Evolutionary conservation across 768 basidiomycete genomes (phyloP), one percentile per base, ranked within the genome.

Genomic region (Auricularia auricula-judae): DNA sequence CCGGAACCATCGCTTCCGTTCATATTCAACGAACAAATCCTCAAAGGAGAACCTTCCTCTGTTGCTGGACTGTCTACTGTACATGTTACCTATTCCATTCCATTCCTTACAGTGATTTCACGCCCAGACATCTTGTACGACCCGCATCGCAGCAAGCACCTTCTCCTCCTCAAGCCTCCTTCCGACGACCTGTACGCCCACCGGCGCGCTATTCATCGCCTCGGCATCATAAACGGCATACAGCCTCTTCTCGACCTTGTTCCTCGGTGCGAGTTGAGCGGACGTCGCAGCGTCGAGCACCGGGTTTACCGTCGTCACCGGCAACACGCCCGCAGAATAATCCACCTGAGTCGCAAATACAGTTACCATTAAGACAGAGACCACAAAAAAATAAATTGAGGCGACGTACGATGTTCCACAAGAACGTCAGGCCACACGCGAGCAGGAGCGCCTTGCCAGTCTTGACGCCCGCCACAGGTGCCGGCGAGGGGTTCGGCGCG

Each of bases 141-240:
- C 77, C 68, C 82, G 82, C 84, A 88, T 88, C 2, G 83, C 86
- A 69, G 84, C 82, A 5, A 89, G 67, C 2, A 87, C 87, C 69
- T 85, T 85, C 73, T 91, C 89, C 73, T 90, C 89, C 71, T 88
- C 84, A 47, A 87, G 77, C 51, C 84, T 75, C 56, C 80, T 74
- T 1, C 86, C 86, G 1, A 83, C 78, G 36, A 89, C 72, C 70
- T 89, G 87, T 11, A 88, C 82, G 1, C 86, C 85, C 1, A 89
- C 70, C 0, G 88, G 87, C 3, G 88, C 74, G 5, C 87, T 87
- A 64, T 85, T 79, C 84, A 88, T 87, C 65, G 80, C 78, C 14
- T 81, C 74, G 1, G 82, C 78, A 61, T 88, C 80, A 62, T 89
- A 90, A 1, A 80, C 77, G 0, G 76, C 70, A 67, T 84, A 85